Evolutionary conservation across 768 basidiomycete genomes (phyloP), one percentile per base, ranked within the genome.

Genomic region (Daedaleopsis nitida): DNA sequence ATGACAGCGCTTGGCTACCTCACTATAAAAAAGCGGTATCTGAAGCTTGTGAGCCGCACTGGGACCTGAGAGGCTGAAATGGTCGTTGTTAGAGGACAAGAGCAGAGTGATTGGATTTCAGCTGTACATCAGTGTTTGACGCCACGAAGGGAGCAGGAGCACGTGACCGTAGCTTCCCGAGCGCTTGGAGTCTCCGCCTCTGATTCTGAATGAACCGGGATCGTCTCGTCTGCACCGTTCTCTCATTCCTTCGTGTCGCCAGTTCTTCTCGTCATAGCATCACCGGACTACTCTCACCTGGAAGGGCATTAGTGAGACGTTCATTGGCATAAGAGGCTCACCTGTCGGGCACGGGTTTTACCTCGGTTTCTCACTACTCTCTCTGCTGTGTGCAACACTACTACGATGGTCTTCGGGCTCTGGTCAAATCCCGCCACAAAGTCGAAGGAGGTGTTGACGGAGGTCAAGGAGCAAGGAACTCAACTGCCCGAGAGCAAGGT

Each of bases 91-190:
- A n/a, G n/a, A n/a, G n/a, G n/a, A n/a, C n/a, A n/a, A n/a, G n/a
- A n/a, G n/a, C n/a, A n/a, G n/a, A n/a, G n/a, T n/a, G n/a, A n/a
- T n/a, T n/a, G n/a, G n/a, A n/a, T n/a, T n/a, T n/a, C n/a, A n/a
- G n/a, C n/a, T n/a, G n/a, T n/a, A n/a, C n/a, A n/a, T n/a, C n/a
- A n/a, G n/a, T n/a, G n/a, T n/a, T n/a, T n/a, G n/a, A n/a, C n/a
- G n/a, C n/a, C n/a, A n/a, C n/a, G n/a, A n/a, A n/a, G 5, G 21
- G 24, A 42, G 17, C 5, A 23, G 38, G 8, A 43, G 8, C 58
- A 59, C 58, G 58, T 59, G 58, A 59, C 35, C 58, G 58, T 34
- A 51, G 52, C 52, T 23, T 14, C 17, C 16, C 34, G 49, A 24
- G 50, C 39, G 48, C 48, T 19, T 17, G 21, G 17, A 35, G 19